Conservation (phyloP, 2,329 filamentous ascomycete species). For the Aspergillus oerlinghausenensis region DNA sequence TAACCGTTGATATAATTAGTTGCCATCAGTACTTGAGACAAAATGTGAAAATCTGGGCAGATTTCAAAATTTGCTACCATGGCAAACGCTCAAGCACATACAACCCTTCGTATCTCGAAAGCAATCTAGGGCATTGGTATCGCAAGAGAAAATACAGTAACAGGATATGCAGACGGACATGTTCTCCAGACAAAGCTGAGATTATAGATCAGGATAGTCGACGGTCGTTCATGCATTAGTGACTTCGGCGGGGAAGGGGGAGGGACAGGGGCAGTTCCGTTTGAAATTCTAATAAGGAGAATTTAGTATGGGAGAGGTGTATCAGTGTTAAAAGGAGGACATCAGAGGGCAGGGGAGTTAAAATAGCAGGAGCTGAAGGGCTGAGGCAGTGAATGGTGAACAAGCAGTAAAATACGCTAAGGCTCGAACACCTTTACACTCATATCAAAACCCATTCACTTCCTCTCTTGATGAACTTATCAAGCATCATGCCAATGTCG, state of each 20-base stretch:
- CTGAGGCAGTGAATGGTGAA: neutral
- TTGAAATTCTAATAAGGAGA: neutral
- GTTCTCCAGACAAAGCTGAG: neutral
- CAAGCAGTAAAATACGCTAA: neutral
- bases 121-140: neutral
- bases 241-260: too few species aligned
- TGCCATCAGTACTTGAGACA: neutral
- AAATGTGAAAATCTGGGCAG: neutral
- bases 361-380: neutral
- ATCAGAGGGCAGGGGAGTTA: neutral
- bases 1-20: neutral
- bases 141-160: neutral
- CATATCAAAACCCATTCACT: constrained; percentile 82
- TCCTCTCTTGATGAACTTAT: constrained; percentile 95
- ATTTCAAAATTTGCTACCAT: neutral
- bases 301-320: neutral
- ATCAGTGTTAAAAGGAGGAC: neutral
- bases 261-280: neutral
- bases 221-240: neutral
- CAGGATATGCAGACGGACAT: neutral
- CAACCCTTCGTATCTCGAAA: neutral
- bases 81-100: neutral
- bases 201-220: neutral
- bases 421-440: neutral
- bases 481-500: constrained; percentile 77